Conservation (phyloP, 768 basidiomycete species). For the Phanerodontia chrysosporium region DNA sequence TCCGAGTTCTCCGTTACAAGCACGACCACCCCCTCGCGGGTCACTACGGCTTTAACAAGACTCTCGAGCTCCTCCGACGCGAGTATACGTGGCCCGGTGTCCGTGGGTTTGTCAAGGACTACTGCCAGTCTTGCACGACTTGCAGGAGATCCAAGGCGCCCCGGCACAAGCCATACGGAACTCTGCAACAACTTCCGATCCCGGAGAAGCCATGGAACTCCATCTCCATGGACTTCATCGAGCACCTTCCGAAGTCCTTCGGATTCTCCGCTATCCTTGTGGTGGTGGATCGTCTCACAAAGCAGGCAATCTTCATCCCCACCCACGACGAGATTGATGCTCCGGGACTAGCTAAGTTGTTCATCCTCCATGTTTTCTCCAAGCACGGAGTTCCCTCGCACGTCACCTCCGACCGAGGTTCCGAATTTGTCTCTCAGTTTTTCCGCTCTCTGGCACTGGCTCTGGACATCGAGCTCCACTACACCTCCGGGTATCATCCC, state of each 20-base stretch:
- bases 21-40: slow-evolving; percentile 38
- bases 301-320: slow-evolving; percentile 12
- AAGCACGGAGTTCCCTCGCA: slow-evolving; percentile 11
- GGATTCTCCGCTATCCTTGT: slow-evolving; percentile 19
- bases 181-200: slow-evolving; percentile 31
- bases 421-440: slow-evolving; percentile 28
- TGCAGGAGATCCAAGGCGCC: slow-evolving; percentile 27
- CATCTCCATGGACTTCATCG: slow-evolving; percentile 22
- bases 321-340: slow-evolving; percentile 11
- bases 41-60: slow-evolving; percentile 36
- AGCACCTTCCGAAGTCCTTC: slow-evolving; percentile 16
- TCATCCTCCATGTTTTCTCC: slow-evolving; percentile 15
- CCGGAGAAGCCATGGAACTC: slow-evolving; percentile 14
- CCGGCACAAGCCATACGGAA: slow-evolving; percentile 24
- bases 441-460: slow-evolving; percentile 20
- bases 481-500: slow-evolving; percentile 33
- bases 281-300: slow-evolving; percentile 7
- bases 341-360: slow-evolving; percentile 10
- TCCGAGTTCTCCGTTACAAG: slow-evolving; percentile 25
- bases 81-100: slow-evolving; percentile 40
- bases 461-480: slow-evolving; percentile 16
- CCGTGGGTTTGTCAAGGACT: slow-evolving; percentile 22
- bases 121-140: slow-evolving; percentile 27
- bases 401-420: slow-evolving; percentile 32
- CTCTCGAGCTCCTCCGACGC: slow-evolving; percentile 26